These are phyloP conservation scores for Chrysoporthe cubensis DNA, from an alignment of 2,329 filamentous ascomycete species.

Conservation along the genomic window DNA sequence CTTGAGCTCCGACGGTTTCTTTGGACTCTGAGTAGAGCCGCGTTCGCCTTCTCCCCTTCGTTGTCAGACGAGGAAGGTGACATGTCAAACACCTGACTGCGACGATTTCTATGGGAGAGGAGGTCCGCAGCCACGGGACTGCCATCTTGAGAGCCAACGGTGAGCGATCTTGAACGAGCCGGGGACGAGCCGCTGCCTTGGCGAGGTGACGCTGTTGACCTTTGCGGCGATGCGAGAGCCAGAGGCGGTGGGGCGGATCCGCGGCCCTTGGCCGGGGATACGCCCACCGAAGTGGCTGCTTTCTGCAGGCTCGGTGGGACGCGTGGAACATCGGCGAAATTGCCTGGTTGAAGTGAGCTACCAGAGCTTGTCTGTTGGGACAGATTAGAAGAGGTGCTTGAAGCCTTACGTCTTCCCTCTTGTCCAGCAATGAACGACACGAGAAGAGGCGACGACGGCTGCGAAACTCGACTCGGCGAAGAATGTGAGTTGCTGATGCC, in stretches of 20 bases:
- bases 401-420: conserved; percentile 85
- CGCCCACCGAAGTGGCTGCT: conserved; percentile 57
- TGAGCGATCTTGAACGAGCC: conserved; percentile 81
- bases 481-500: conserved; percentile 77
- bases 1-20: conserved; percentile 94
- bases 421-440: conserved; percentile 92
- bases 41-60: conserved; percentile 90
- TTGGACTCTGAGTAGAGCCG: conserved; percentile 82
- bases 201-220: conserved; percentile 62
- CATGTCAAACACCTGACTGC: conserved; percentile 94
- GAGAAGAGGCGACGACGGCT: conserved; percentile 86
- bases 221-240: conserved; percentile 63
- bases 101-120: conserved; percentile 78
- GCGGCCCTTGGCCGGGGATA: conserved; percentile 62
- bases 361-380: conserved; percentile 71
- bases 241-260: conserved; percentile 52
- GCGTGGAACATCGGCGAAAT: conserved; percentile 73
- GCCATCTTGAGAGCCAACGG: conserved; percentile 91
- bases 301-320: conserved; percentile 63
- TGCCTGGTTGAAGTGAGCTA: conserved; percentile 69
- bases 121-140: conserved; percentile 73
- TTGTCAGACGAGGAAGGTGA: conserved; percentile 98
- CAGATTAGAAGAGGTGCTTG: conserved; percentile 82
- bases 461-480: conserved; percentile 81
- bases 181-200: conserved; percentile 65